Base-by-base conservation (phyloP, 106 monocot species). In the Chionographis japonica region DNA sequence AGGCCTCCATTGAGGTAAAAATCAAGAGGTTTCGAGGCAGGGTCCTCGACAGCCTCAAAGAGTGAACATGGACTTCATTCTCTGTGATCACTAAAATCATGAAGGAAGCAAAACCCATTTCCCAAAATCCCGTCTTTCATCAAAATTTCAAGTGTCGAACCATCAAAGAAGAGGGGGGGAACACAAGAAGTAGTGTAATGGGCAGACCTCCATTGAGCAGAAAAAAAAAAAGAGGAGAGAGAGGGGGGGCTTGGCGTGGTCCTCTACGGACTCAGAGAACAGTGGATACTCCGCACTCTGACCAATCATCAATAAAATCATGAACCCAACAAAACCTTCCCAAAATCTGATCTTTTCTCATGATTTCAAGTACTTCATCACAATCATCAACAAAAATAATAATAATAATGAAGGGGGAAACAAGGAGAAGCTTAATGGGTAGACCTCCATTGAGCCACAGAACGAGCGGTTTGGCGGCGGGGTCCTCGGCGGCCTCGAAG, bases 391-490 rank as follows among this genome's bases (percentile, higher is more conserved):
- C 6, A 55, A 37, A 60, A 57, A 58, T 50, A 54, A 50, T 42
- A 54, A 50, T 42, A 36, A 3, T 36, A 41, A 42, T 12, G 40
- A 50, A 69, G 18, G 51, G 4, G 50, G 20, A 13, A 52, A 63
- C 0, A 52, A n/a, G 20, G 11, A 35, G 6, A 56, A 42, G 40
- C 2, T 7, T 10, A 14, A 43, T 0, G 3, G 10, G 19, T 40
- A 51, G 19, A 90, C 97, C 97, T 90, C 92, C 97, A 62, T 87
- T 98, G 52, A 93, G 90, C 97, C 95, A 97, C 58, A 97, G 89
- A 61, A 89, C 89, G 13, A 97, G 76, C 20, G 95, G 95, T 73
- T 97, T 97, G 51, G 81, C 73, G 16, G 65, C 75, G 5, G 92
- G 89, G 40, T 92, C 92, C 17, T 86, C 80, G 18, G 19, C 78